Conservation (phyloP, 768 basidiomycete genomes). For the Russula dissimulans region DNA sequence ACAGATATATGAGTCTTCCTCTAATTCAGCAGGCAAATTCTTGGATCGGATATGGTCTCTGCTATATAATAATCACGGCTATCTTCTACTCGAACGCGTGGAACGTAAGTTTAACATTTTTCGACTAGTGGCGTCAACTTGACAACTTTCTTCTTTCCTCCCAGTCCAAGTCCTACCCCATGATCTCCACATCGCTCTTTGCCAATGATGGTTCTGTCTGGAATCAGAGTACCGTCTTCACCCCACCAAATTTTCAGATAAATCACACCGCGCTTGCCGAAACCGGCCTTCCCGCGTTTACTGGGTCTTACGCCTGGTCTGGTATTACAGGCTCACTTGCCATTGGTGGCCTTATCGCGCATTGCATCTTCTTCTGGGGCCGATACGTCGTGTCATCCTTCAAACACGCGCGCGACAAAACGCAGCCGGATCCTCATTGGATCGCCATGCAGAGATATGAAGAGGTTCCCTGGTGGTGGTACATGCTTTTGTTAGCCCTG, state of each 20-base stretch:
- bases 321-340: constrained; percentile 38
- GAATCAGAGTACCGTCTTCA: constrained; percentile 44
- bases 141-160: neutral
- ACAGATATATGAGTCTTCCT: constrained; percentile 41
- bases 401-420: constrained; percentile 36
- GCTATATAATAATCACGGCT: constrained; percentile 43
- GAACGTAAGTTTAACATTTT: constrained; percentile 32
- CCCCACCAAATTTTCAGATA: constrained; percentile 37
- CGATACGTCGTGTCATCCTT: constrained; percentile 41
- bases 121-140: constrained; percentile 21
- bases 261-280: constrained; percentile 45
- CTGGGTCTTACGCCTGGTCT: constrained; percentile 45
- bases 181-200: constrained; percentile 53
- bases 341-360: constrained; percentile 49
- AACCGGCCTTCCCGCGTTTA: constrained; percentile 33
- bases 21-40: constrained; percentile 52
- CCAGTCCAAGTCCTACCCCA: constrained; percentile 45
- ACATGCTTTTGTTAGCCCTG: constrained; percentile 37
- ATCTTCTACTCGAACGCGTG: constrained; percentile 59
- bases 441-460: constrained; percentile 51
- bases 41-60: constrained; percentile 45
- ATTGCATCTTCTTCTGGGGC: constrained; percentile 48
- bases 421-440: constrained; percentile 50
- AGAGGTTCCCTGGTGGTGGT: constrained; percentile 58
- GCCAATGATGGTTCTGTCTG: constrained; percentile 45